Base-by-base conservation (phyloP, 257 asterid genomes). In the Solanum corneliomulleri region DNA sequence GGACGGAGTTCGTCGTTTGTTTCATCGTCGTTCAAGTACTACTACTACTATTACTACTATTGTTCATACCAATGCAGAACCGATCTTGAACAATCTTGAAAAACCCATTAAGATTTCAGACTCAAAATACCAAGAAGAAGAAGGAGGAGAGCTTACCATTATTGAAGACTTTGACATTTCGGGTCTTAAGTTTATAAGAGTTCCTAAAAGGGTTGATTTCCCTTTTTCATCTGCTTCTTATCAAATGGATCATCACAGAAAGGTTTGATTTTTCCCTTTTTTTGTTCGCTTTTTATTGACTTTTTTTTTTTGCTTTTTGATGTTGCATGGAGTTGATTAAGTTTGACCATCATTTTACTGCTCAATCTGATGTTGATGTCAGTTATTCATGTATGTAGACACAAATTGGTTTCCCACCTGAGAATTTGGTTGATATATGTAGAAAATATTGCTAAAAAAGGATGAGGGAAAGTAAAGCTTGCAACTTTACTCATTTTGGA, bases 1-100 rank as follows among this genome's bases (percentile, higher is more conserved):
- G 96, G 98, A 95, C 84, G 95, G 94, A 68, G 94, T 97, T 91
- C 95, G 98, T 93, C 95, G 94, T 86, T 93, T 90, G 96, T 95
- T 94, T 82, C 96, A 94, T 25, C 92, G 97, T 87, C 92, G 93
- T 77, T 42, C 82, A 5, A 71, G 86, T 23, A 66, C 88, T 66
- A 82, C 89, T 76, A 86, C 88, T 49, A 49, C 92, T 88, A 83
- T 89, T 89, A 88, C 83, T 88, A 85, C 56, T 87, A 84, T 11
- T 49, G 82, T 76, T 77, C 87, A 70, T 82, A 74, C 11, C 84
- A 69, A 92, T 90, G 95, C 87, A 47, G 84, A 88, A 35, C 60
- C 91, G 69, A 89, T 80, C 90, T 84, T 85, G 82, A 86, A 87
- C 20, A 78, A 71, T 84, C 35, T 58, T 20, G 47, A 58, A 27